Evolutionary conservation across 345 rosid genomes (phyloP), one percentile per base, ranked within the genome.

Genomic region (Aethionema arabicum): DNA sequence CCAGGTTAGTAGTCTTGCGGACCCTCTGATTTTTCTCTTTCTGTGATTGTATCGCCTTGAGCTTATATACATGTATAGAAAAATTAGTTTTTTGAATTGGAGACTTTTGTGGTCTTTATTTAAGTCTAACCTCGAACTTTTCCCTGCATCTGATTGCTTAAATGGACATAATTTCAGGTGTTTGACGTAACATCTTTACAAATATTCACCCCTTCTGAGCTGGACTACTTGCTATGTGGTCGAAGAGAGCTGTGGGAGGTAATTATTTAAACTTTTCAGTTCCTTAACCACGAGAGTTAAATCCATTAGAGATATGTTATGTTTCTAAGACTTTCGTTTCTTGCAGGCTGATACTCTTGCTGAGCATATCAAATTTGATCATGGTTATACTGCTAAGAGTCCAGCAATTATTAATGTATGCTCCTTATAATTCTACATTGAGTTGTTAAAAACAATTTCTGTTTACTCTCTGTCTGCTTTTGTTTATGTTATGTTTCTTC

Each of bases 231-330:
- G 83, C 83, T 95, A 11, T 95, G 99, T 73, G 98, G 99, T 39
- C 98, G 90, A 40, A 79, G 98, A 72, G 99, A 95, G 78, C 57
- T 90, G 83, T 90, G 99, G 99, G 85, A 95, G 97, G 98, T 90
- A 79, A 71, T 21, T 44, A 46, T 47, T 16, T 32, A 3, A 30
- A 15, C 40, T 64, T 59, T 40, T 13, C 9, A 44, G 35, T 35
- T 30, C 60, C 27, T 14, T 38, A 44, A 32, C 12, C n/a, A 41
- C 2, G 29, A 31, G 11, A 27, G 48, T 32, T 11, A 59, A 64
- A 33, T 53, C 44, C 40, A 2, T 31, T 7, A 45, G 31, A 52
- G 31, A 52, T 31, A 11, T 36, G 41, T 53, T 21, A 52, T 35
- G 11, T 38, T 16, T 53, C 43, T 40, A 11, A 51, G 36, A 38